Percentiles rank a stretch among this genome's conserved stretches.
phyloP scores from a whole-genome alignment of 2,329 filamentous ascomycete species.

The Fusarium keratoplasticum region DNA sequence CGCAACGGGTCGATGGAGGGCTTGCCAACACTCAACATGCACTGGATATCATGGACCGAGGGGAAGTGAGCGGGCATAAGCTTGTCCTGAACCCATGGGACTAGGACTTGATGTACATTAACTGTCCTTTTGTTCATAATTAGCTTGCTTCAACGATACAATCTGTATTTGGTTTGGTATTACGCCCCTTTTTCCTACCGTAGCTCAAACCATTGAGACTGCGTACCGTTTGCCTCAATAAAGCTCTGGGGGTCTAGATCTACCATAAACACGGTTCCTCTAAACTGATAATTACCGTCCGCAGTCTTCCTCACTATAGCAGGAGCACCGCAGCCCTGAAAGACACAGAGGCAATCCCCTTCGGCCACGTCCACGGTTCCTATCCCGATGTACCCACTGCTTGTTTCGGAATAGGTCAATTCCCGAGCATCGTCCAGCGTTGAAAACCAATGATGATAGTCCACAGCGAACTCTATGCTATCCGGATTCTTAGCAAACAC shows the following conservation, averaged over 20 bases:
- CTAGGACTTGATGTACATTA: background rate
- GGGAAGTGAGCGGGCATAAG: background rate
- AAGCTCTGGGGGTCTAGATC: background rate
- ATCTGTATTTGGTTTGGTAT: background rate
- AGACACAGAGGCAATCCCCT: background rate
- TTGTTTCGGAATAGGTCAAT: background rate
- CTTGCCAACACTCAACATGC: background rate
- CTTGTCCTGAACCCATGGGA: background rate
- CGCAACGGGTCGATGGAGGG: background rate
- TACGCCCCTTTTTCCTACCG: background rate
- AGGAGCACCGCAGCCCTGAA: background rate
- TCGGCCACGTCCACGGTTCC: background rate
- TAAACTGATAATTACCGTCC: background rate
- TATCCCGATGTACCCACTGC: background rate
- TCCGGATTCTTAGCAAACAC: background rate
- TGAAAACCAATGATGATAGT: background rate
- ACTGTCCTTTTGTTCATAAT: no score
- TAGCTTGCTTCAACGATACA: background rate
- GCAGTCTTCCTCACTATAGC: background rate
- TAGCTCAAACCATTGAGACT: background rate
- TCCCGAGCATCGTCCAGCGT: background rate
- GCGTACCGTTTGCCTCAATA: background rate
- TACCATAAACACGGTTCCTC: background rate
- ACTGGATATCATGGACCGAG: background rate
- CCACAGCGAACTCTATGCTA: no score